phyloP scores from a whole-genome alignment of 495 filamentous ascomycete species.

The Neurospora hispaniola region DNA sequence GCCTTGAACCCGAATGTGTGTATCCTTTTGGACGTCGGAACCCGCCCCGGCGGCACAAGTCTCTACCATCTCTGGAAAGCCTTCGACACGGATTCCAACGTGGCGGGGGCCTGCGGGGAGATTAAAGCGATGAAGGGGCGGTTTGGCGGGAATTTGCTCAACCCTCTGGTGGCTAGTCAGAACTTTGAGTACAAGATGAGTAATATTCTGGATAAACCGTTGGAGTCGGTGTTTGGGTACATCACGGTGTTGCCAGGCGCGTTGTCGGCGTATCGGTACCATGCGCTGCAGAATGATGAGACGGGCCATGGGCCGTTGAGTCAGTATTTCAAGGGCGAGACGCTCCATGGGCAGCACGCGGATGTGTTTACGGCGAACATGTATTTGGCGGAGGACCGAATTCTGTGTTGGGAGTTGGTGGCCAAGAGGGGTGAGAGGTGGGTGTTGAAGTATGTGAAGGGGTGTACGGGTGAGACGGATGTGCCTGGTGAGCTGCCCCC shows the following conservation, averaged over 20 bases:
- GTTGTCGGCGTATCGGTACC: slow-evolving; percentile 89
- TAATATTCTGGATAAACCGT: slow-evolving; percentile 94
- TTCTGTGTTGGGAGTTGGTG: slow-evolving; percentile 97
- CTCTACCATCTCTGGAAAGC: slow-evolving; percentile 99
- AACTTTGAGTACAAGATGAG: slow-evolving; percentile 99
- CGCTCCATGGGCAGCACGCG: slow-evolving; percentile 88
- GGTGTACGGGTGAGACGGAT: slow-evolving; percentile 91
- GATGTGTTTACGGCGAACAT: slow-evolving; percentile 99
- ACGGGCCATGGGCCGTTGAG: slow-evolving; percentile 87
- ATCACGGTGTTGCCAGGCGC: slow-evolving; percentile 96
- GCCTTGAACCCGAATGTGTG: slow-evolving; percentile 92
- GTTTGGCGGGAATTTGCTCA: slow-evolving; percentile 70
- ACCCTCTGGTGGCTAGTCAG: slow-evolving; percentile 91
- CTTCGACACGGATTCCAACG: slow-evolving; percentile 93
- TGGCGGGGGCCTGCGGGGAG: slow-evolving; percentile 92
- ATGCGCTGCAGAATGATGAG: slow-evolving; percentile 93
- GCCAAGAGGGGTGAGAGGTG: slow-evolving; percentile 91
- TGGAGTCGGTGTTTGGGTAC: slow-evolving; percentile 96
- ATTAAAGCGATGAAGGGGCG: slow-evolving; percentile 94
- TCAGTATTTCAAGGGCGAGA: slow-evolving; percentile 99
- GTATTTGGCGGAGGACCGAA: slow-evolving; percentile 97
- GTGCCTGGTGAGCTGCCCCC: slow-evolving; percentile 62
- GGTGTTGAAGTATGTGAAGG: slow-evolving; percentile 97
- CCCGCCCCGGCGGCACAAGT: slow-evolving; percentile 71
- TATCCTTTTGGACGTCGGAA: slow-evolving; percentile 92